Conservation (phyloP, 2,329 filamentous ascomycete species). For the Neofusicoccum umdonicola region DNA sequence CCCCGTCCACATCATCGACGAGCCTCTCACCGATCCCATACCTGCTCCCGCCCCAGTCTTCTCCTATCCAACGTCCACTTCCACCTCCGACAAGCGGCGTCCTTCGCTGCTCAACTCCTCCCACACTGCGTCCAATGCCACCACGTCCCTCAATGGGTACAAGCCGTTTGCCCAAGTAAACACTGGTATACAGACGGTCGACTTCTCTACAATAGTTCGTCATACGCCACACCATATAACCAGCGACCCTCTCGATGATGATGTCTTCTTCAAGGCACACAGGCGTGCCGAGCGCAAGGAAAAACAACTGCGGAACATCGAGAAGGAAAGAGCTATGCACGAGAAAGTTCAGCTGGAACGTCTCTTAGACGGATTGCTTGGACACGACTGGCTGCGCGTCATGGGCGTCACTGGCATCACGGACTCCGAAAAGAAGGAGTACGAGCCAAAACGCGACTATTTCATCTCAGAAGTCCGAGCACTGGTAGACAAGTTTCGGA, state of each 20-base stretch:
- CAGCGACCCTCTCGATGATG: constrained; percentile 57
- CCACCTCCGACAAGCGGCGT: constrained; percentile 3
- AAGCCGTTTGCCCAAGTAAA: constrained; percentile 18
- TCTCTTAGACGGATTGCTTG: constrained; percentile 76
- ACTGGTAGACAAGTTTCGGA: constrained; percentile 81
- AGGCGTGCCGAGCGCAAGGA: constrained; percentile 62
- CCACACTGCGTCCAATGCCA: constrained; percentile 4
- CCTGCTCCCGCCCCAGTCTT: neutral
- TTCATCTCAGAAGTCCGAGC: constrained; percentile 80
- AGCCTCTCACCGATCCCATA: constrained; percentile 32
- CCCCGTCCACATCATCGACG: constrained; percentile 68
- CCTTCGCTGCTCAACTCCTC: neutral
- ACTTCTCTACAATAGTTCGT: constrained; percentile 40
- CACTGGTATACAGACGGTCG: constrained; percentile 36
- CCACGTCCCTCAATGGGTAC: constrained; percentile 13
- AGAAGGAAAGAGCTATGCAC: constrained; percentile 64
- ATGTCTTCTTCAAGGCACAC: constrained; percentile 58
- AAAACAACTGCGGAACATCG: constrained; percentile 67
- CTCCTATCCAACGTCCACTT: neutral
- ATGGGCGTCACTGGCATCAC: constrained; percentile 87
- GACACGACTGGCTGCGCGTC: constrained; percentile 87
- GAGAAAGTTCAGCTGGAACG: constrained; percentile 65
- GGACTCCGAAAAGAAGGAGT: constrained; percentile 80
- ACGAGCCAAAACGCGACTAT: constrained; percentile 78
- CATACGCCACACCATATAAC: constrained; percentile 31